Conservation (phyloP, 371 early-diverging fungal genomes). For the Capillidium heterosporum region DNA sequence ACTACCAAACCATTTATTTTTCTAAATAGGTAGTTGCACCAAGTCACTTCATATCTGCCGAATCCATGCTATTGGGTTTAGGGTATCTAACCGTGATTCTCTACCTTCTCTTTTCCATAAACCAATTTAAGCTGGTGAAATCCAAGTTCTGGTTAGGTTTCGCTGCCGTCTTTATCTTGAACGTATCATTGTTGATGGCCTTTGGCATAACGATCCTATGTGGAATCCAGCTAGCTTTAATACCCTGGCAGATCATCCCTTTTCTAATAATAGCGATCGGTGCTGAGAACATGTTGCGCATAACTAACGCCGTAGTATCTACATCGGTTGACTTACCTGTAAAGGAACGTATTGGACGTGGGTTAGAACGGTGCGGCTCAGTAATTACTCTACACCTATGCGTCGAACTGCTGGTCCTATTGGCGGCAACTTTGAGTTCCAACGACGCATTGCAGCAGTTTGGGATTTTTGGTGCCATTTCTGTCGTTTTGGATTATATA, state of each 20-base stretch:
- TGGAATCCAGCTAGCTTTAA: constrained; percentile 23
- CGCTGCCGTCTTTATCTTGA: constrained; percentile 32
- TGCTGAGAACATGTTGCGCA: constrained; percentile 45
- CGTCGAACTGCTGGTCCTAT: constrained; percentile 27
- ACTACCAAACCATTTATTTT: no score
- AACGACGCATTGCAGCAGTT: constrained; percentile 44
- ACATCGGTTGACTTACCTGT: constrained; percentile 45
- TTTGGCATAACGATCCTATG: constrained; percentile 28
- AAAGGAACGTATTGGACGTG: constrained; percentile 44
- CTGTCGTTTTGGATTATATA: constrained; percentile 43
- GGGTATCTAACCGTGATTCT: constrained; percentile 32
- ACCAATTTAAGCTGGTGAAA: constrained; percentile 40
- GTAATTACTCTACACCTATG: constrained; percentile 33
- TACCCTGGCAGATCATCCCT: constrained; percentile 41
- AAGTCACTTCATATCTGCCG: constrained; percentile 11
- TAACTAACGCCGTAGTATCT: constrained; percentile 46
- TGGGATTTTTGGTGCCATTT: constrained; percentile 38
- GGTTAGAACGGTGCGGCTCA: constrained; percentile 36
- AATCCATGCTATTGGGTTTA: constrained; percentile 18
- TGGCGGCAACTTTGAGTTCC: constrained; percentile 28
- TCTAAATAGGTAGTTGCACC: neutral
- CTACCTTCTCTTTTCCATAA: constrained; percentile 37
- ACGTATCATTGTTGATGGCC: constrained; percentile 27
- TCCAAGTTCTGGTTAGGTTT: constrained; percentile 48
- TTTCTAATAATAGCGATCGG: constrained; percentile 45